Percentiles rank a stretch among this genome's conserved stretches.
Conservation (phyloP, 441 rosid species). For the Kokia cookei region DNA sequence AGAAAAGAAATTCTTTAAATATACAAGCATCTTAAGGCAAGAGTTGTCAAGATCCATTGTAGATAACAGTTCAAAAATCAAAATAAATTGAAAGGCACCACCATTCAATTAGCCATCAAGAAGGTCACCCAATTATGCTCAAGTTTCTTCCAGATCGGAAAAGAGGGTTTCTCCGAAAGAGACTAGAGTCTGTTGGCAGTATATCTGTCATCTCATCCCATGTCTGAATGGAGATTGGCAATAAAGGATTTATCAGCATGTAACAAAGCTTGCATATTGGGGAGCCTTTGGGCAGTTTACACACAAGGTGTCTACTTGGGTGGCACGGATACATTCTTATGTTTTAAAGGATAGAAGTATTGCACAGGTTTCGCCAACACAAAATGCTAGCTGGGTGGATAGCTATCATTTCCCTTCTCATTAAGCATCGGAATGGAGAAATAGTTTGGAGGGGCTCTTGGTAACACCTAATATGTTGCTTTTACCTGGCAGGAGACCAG, state of each 20-base stretch:
- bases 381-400: neutral
- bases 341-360: neutral
- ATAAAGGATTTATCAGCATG: neutral
- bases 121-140: neutral
- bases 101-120: neutral
- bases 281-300: neutral
- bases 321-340: neutral
- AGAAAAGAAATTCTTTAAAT: neutral
- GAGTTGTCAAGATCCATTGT: neutral
- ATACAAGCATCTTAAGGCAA: neutral
- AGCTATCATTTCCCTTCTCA: too few species aligned
- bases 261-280: neutral
- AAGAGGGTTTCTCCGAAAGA: neutral
- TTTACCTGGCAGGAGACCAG: too few species aligned
- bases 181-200: neutral
- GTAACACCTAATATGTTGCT: too few species aligned
- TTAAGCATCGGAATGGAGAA: too few species aligned
- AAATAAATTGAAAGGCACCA: neutral
- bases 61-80: neutral
- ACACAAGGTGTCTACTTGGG: neutral
- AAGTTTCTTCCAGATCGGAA: neutral
- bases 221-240: neutral
- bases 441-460: too few species aligned
- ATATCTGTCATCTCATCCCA: neutral
- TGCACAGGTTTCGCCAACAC: neutral